These are phyloP conservation scores for Malassezia furfur DNA, from an alignment of 1,284 basidiomycete genomes.

Conservation along the genomic window DNA sequence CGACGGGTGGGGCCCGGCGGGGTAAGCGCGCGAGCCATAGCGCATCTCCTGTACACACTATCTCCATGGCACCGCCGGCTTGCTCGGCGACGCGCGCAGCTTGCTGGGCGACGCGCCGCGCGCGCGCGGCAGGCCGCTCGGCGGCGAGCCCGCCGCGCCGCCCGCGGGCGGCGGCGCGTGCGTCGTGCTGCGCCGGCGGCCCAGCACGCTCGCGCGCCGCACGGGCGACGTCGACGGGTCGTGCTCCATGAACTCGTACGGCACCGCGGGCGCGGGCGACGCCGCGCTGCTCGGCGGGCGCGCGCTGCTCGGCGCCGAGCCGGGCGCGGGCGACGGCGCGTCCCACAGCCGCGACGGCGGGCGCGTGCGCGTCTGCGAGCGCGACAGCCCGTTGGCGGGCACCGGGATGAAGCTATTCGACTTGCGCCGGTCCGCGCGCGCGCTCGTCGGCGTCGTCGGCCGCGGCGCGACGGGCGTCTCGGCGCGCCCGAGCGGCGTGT, in stretches of 20 bases:
- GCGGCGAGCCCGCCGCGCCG: neutral
- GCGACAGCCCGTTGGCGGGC: conserved; percentile 26
- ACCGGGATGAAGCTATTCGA: conserved; percentile 33
- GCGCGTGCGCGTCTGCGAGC: conserved; percentile 13
- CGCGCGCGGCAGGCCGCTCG: neutral
- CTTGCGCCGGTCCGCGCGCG: conserved; percentile 21
- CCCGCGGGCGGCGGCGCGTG: neutral
- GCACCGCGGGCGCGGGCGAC: conserved; percentile 14
- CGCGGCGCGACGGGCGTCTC: conserved; percentile 12
- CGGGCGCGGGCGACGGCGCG: neutral
- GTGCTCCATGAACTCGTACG: conserved; percentile 34
- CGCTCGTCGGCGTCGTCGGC: conserved; percentile 5
- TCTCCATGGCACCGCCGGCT: neutral
- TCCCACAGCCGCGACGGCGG: conserved; percentile 8
- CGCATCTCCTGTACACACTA: neutral
- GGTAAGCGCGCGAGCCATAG: neutral
- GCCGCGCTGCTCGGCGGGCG: neutral
- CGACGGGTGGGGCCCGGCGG: neutral
- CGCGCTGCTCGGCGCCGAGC: neutral
- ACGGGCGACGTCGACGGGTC: conserved; percentile 29
- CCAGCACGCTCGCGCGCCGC: conserved; percentile 16
- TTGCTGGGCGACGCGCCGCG: conserved; percentile 10
- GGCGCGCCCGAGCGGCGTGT: conserved; percentile 1
- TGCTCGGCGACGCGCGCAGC: neutral
- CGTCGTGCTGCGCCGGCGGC: conserved; percentile 16